Evolutionary conservation across 306 rosid genomes (phyloP).

Genomic region (Spatholobus suberectus): DNA sequence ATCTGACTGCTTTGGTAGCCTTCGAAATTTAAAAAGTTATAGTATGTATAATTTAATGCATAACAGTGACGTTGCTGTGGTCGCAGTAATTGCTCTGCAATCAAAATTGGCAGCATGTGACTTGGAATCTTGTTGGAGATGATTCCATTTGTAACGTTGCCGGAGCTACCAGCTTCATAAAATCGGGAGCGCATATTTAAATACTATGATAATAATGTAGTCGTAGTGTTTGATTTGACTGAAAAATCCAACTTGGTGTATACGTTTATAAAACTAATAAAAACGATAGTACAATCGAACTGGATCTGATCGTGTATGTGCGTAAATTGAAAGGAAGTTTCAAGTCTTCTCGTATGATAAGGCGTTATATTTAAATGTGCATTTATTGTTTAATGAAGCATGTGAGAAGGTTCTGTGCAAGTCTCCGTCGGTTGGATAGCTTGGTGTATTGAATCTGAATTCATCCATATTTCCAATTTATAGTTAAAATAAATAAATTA

Average conservation of each 20-base stretch:
- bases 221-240: neutral
- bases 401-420: conserved; percentile 8
- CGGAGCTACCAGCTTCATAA: neutral
- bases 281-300: neutral
- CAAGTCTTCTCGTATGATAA: neutral
- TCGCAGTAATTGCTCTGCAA: conserved; percentile 48
- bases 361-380: conserved; percentile 18
- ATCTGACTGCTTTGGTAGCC: conserved; percentile 32
- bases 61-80: conserved; percentile 31
- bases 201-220: neutral
- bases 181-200: neutral
- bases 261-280: neutral
- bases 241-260: conserved; percentile 12
- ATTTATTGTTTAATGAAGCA: conserved; percentile 34
- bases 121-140: conserved; percentile 42
- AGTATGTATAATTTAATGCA: conserved; percentile 27
- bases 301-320: conserved; percentile 27
- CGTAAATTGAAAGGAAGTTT: conserved; percentile 29
- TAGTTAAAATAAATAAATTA: neutral
- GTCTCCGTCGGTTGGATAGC: neutral
- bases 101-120: conserved; percentile 45
- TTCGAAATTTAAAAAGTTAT: conserved; percentile 47
- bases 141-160: conserved; percentile 49
- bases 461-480: neutral
- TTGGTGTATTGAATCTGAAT: neutral